Evolutionary conservation across 768 basidiomycete genomes (phyloP).

Genomic region (Bullera alba): DNA sequence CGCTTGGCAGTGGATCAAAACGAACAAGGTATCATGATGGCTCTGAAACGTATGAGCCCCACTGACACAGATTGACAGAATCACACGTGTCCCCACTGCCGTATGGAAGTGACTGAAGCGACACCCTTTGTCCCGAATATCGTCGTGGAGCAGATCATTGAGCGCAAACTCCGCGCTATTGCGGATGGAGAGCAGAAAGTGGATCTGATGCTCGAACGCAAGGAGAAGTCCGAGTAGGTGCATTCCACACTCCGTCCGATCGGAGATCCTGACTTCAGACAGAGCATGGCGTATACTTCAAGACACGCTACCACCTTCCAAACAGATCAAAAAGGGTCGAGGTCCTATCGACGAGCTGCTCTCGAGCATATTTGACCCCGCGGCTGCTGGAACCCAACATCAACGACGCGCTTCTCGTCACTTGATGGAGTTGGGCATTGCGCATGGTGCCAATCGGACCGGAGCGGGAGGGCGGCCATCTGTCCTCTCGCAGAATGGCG

Average conservation of each 20-base stretch:
- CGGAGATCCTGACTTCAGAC: not conserved
- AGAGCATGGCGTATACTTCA: conserved; percentile 30
- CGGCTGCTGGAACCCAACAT: conserved; percentile 8
- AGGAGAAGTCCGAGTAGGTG: conserved; percentile 29
- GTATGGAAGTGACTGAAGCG: conserved; percentile 12
- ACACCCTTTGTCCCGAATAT: conserved; percentile 33
- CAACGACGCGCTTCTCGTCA: conserved; percentile 27
- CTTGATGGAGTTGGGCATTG: conserved; percentile 22
- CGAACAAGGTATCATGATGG: conserved; percentile 16
- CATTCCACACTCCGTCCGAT: not conserved
- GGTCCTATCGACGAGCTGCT: conserved; percentile 23
- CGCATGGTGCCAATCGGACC: too few species aligned
- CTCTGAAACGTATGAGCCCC: not conserved
- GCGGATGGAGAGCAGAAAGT: conserved; percentile 16
- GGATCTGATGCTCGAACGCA: conserved; percentile 17
- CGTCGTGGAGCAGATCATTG: conserved; percentile 37
- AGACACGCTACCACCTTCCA: conserved; percentile 6
- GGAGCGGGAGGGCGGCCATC: not conserved
- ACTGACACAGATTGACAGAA: conserved; percentile 22
- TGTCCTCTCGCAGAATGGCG: not conserved
- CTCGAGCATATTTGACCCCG: conserved; percentile 17
- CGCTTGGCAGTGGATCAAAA: conserved; percentile 36
- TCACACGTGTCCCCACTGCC: conserved; percentile 33
- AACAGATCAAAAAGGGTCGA: conserved; percentile 7
- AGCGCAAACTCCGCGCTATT: conserved; percentile 24